These are phyloP conservation scores for Hypericum perforatum DNA, from an alignment of 345 rosid species.

Conservation along the genomic window DNA sequence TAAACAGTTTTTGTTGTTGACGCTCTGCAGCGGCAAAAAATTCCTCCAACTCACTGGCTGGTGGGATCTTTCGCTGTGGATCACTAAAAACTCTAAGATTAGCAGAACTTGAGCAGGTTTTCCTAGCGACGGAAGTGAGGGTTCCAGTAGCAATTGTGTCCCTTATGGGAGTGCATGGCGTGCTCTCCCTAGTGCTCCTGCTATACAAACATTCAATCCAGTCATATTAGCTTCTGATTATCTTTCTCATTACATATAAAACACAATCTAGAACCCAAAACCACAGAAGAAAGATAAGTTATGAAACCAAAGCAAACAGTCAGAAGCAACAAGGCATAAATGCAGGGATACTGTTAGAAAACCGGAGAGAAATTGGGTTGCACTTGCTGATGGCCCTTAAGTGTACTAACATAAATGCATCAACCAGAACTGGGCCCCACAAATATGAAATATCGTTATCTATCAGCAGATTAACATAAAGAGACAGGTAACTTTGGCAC, in stretches of 20 bases:
- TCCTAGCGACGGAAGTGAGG: constrained; percentile 32
- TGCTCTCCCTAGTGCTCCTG: constrained; percentile 50
- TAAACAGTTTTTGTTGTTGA: not conserved
- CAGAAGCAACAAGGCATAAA: no score
- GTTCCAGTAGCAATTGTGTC: constrained; percentile 26
- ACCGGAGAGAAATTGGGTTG: no score
- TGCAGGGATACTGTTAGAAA: no score
- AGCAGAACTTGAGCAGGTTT: not conserved
- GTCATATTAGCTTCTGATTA: not conserved
- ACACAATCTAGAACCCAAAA: no score
- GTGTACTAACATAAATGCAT: not conserved
- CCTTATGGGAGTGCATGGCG: constrained; percentile 34
- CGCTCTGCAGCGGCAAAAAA: not conserved
- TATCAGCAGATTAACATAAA: no score
- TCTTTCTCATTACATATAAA: no score
- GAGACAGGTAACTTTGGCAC: no score
- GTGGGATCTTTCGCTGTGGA: not conserved
- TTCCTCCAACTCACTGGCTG: not conserved
- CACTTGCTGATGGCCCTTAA: no score
- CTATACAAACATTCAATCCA: not conserved
- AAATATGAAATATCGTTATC: not conserved
- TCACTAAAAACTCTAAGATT: not conserved
- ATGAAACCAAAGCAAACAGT: no score
- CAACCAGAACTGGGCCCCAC: constrained; percentile 2
- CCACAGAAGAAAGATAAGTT: no score